Base-by-base conservation (phyloP, 2,329 filamentous ascomycete species). In the Sporothrix sp. region DNA sequence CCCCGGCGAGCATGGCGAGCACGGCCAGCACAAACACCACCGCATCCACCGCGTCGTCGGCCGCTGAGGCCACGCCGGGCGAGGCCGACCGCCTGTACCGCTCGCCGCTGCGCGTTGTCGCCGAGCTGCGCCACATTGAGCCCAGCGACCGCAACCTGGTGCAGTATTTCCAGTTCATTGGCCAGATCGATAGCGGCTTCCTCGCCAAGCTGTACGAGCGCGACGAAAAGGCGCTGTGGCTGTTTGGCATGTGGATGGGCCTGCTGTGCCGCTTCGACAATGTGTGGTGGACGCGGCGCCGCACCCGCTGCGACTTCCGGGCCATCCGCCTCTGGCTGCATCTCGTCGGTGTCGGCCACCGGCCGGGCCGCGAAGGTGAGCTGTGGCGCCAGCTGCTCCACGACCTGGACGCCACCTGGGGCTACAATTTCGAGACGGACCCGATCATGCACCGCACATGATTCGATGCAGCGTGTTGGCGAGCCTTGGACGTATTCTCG, bases 231-330 rank as follows among this genome's bases (percentile, higher is more conserved):
- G 54, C 58, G 2, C 52, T 61, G 21, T 61, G 59, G 59, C 18
- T 58, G 7, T 58, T 58, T 32, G 59, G 59, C 49, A 59, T 59
- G 55, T 61, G 58, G 58, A 54, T 59, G 48, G 59, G 59, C n/a
- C 45, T 58, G 20, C 23, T 61, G 45, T 59, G 56, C 45, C 57
- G 56, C n/a, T 59, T 52, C 48, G 14, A 43, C 32, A 21, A 53
- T 27, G 51, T 58, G 14, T 60, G 58, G 58, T 60, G 56, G 56
- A 53, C 48, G 3, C 50, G 53, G 25, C 54, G 57, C 6, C 56
- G 59, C 13, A 47, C 53, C 2, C 54, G 55, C 23, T 56, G 59
- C 39, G 59, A 61, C 45, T 61, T 59, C 33, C 51, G 52, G 4
- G 59, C 58, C 40, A 54, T 60, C 35, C 54, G 56, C 10, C 51